phyloP scores from a whole-genome alignment of 441 rosid species.

The Adansonia grandidieri region DNA sequence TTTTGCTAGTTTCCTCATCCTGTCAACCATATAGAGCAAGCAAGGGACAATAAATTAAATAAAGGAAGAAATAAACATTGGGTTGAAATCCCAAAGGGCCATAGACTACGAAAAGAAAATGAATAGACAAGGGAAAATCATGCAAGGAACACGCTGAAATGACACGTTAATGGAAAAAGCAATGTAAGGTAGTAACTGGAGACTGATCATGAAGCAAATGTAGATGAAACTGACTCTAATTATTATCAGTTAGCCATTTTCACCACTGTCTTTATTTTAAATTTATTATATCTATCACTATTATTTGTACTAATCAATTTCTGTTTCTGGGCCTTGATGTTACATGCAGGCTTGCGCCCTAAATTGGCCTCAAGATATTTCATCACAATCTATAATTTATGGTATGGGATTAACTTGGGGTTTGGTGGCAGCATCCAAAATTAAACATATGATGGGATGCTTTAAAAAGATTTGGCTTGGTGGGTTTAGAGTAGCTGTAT shows the following conservation, averaged over 20 bases:
- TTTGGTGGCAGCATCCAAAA: not conserved
- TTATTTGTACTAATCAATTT: not conserved
- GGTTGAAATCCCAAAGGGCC: constrained; percentile 1
- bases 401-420: not conserved
- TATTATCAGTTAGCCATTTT: not conserved
- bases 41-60: constrained; percentile 19
- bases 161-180: not conserved
- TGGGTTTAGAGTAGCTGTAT: not conserved
- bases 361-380: not conserved
- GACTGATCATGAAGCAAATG: not conserved
- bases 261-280: not conserved
- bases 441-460: not conserved
- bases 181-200: not conserved
- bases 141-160: not conserved
- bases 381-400: not conserved
- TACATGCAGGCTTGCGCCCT: not conserved
- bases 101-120: not conserved
- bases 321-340: not conserved
- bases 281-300: not conserved
- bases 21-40: constrained; percentile 33
- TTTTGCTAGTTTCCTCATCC: constrained; percentile 68
- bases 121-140: not conserved
- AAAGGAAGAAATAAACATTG: not conserved
- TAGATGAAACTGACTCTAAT: not conserved
- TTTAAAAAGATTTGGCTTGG: not conserved